A percentile compares a stretch with the other conserved stretches of the same genome.
phyloP scores from a whole-genome alignment of 148 eudicot genomes.

The Simmondsia chinensis region DNA sequence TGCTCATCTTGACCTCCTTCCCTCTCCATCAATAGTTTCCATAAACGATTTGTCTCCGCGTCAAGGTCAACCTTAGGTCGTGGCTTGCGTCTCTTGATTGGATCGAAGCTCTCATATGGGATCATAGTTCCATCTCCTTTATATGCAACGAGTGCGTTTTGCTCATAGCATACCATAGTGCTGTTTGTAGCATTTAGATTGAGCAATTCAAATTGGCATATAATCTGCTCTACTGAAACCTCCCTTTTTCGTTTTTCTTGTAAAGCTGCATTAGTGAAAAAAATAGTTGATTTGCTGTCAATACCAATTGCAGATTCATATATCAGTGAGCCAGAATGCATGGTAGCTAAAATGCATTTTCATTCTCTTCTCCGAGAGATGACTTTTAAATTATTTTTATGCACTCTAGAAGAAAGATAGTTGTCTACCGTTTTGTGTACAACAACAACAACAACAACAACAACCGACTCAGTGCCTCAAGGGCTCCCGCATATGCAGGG shows the following conservation, averaged over 20 bases:
- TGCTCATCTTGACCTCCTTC: constrained; percentile 83
- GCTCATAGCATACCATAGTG: constrained; percentile 19
- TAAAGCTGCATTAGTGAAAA: constrained; percentile 21
- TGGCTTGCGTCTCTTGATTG: constrained; percentile 38
- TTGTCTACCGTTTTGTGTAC: too few relatives aligned
- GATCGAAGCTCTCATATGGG: constrained; percentile 50
- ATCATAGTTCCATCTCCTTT: constrained; percentile 44
- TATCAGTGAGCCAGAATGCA: too few relatives aligned
- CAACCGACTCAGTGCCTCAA: too few relatives aligned
- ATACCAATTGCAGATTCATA: too few relatives aligned
- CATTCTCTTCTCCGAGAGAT: too few relatives aligned
- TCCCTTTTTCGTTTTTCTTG: constrained; percentile 7
- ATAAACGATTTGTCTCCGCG: constrained; percentile 81
- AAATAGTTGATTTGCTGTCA: too few relatives aligned
- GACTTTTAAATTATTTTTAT: too few relatives aligned
- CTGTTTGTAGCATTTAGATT: constrained; percentile 17
- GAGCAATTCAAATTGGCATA: constrained; percentile 19
- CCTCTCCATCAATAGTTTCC: constrained; percentile 79
- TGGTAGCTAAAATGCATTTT: too few relatives aligned
- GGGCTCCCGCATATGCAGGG: too few relatives aligned
- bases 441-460: too few relatives aligned
- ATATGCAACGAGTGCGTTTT: constrained; percentile 66
- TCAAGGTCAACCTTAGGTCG: constrained; percentile 90
- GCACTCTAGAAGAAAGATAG: too few relatives aligned
- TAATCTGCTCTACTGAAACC: constrained; percentile 27